phyloP scores from a whole-genome alignment of 2,329 filamentous ascomycete species.

The Pseudogymnoascus verrucosus region DNA sequence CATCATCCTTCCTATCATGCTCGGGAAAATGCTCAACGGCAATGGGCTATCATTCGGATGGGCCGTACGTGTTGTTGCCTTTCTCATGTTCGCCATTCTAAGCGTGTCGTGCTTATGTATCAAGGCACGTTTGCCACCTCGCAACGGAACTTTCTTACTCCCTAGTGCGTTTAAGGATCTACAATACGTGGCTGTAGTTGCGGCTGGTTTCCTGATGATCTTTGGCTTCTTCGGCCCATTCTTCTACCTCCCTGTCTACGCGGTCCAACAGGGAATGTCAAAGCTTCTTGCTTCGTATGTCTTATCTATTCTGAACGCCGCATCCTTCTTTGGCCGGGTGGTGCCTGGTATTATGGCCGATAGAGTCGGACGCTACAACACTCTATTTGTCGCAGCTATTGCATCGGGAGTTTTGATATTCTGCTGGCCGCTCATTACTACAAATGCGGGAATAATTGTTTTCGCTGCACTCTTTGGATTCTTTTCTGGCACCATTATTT shows the following conservation, averaged over 20 bases:
- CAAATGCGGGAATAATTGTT: slow-evolving; percentile 13
- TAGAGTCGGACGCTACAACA: slow-evolving; percentile 18
- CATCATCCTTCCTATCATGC: slow-evolving; percentile 56
- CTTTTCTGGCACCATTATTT: slow-evolving; percentile 70
- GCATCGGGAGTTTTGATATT: slow-evolving; percentile 13
- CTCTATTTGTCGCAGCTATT: slow-evolving; percentile 27
- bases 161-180: slow-evolving; percentile 39
- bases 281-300: slow-evolving; percentile 19
- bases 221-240: slow-evolving; percentile 19
- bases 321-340: slow-evolving; percentile 18
- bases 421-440: slow-evolving; percentile 14
- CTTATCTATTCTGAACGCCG: slow-evolving; percentile 18
- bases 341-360: slow-evolving; percentile 18
- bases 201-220: slow-evolving; percentile 35
- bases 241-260: slow-evolving; percentile 19
- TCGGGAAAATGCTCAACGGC: slow-evolving; percentile 41
- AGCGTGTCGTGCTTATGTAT: slow-evolving; percentile 41
- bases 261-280: slow-evolving; percentile 20
- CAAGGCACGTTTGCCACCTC: slow-evolving; percentile 38
- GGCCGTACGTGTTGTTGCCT: slow-evolving; percentile 10
- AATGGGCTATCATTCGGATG: slow-evolving; percentile 10
- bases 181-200: slow-evolving; percentile 35
- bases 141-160: slow-evolving; percentile 34
- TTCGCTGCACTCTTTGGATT: slow-evolving; percentile 75
- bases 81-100: slow-evolving; percentile 40